These are phyloP conservation scores for Gaultheria prostrata DNA, from an alignment of 148 eudicot species.

Conservation along the genomic window DNA sequence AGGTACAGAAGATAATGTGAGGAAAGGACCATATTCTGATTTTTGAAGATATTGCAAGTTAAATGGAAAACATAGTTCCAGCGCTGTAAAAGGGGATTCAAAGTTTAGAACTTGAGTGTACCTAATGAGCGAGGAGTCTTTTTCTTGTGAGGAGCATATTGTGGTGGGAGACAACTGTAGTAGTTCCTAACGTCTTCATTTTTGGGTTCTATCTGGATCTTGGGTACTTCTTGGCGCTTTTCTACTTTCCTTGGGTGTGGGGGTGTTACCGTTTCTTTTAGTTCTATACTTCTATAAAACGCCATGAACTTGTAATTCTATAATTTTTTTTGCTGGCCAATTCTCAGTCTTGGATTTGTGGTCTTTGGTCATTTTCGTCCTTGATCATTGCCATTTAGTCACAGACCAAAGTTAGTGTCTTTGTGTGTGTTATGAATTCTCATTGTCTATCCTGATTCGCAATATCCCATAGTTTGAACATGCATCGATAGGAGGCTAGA, in stretches of 20 bases:
- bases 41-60: neutral
- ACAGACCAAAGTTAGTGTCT: neutral
- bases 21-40: neutral
- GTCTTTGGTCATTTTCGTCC: neutral
- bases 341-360: neutral
- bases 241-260: too few species aligned
- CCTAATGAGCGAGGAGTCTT: neutral
- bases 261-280: too few species aligned
- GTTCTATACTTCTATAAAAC: too few species aligned
- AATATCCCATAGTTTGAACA: neutral
- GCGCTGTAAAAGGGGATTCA: neutral
- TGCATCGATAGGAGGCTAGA: neutral
- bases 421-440: too few species aligned
- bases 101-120: slow-evolving; percentile 1
- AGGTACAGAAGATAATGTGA: neutral
- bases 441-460: neutral
- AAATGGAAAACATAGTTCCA: neutral
- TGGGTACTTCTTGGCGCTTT: too few species aligned
- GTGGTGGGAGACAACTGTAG: neutral
- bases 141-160: neutral
- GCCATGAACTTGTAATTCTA: too few species aligned
- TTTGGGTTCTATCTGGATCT: too few species aligned
- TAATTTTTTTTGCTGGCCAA: too few species aligned
- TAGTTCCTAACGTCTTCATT: neutral
- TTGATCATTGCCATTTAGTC: neutral